Conservation (phyloP, 2,329 filamentous ascomycete genomes). For the Rhinocladiella similis region DNA sequence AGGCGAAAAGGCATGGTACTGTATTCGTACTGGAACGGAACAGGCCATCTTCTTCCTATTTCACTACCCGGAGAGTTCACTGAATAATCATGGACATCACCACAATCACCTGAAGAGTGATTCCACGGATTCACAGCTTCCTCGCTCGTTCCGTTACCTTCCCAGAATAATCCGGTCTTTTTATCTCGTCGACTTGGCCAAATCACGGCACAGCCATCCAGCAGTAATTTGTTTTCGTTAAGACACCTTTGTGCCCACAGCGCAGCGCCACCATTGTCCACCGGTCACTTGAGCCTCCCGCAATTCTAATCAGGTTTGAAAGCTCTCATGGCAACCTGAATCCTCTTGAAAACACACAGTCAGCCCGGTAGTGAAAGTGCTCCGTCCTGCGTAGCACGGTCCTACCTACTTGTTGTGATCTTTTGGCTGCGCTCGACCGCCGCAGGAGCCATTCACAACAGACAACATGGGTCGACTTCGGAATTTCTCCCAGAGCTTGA, state of each 20-base stretch:
- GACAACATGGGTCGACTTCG: conserved; percentile 29
- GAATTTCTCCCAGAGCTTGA: conserved; percentile 29
- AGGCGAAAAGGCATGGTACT: too few species aligned
- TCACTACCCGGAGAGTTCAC: background rate
- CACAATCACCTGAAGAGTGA: background rate
- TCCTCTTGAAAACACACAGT: background rate
- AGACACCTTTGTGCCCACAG: background rate
- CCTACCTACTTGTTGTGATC: background rate
- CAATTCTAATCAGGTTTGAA: background rate
- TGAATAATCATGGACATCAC: background rate
- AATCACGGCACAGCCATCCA: too few species aligned
- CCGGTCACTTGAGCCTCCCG: background rate
- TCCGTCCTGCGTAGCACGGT: background rate
- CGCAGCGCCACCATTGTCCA: conserved; percentile 7
- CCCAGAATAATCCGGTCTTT: too few species aligned
- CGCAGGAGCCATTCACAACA: conserved; percentile 1
- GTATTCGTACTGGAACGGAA: background rate
- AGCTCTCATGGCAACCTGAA: background rate
- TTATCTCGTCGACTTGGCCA: too few species aligned
- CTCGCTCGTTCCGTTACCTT: background rate
- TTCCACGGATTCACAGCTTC: background rate
- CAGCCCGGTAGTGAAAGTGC: background rate
- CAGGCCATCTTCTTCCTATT: background rate
- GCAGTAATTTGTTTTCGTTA: background rate
- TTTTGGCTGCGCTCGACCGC: background rate